Evolutionary conservation across 805 yeast genomes (phyloP).

Genomic region (Wickerhamomyces ciferrii): DNA sequence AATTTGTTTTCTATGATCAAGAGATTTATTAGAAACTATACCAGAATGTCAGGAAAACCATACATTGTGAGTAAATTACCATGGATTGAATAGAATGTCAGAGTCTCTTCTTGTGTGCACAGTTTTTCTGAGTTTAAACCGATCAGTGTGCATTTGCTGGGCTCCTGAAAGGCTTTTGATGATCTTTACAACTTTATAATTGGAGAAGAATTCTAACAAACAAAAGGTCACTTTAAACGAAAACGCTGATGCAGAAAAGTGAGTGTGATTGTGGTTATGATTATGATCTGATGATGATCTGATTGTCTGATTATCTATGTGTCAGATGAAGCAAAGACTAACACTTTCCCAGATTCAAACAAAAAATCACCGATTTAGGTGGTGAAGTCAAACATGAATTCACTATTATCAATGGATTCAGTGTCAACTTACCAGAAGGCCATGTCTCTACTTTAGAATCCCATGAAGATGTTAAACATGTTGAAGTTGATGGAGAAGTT

Average conservation of each 20-base stretch:
- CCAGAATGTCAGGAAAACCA: neutral
- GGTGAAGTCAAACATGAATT: conserved; percentile 60
- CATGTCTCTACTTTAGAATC: conserved; percentile 42
- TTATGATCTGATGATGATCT: neutral
- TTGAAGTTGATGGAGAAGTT: conserved; percentile 70
- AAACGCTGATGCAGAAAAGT: conserved; percentile 23
- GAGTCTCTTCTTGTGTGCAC: no score
- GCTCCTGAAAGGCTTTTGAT: neutral
- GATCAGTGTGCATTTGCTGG: neutral
- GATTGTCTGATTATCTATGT: neutral
- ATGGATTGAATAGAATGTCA: no score
- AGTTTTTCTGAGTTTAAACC: neutral
- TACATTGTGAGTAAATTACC: neutral
- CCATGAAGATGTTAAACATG: conserved; percentile 46
- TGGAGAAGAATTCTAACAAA: neutral
- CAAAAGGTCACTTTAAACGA: conserved; percentile 34
- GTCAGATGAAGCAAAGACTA: conserved; percentile 1
- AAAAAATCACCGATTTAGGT: conserved; percentile 44
- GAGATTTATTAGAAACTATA: neutral
- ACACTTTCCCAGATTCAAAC: conserved; percentile 42
- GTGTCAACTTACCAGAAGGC: conserved; percentile 47
- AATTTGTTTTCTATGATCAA: neutral
- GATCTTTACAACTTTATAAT: no score
- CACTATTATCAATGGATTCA: conserved; percentile 60
- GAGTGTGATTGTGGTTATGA: conserved; percentile 23